Evolutionary conservation across 208 protist species (phyloP).

Genomic region (Leptomonas seymouri): DNA sequence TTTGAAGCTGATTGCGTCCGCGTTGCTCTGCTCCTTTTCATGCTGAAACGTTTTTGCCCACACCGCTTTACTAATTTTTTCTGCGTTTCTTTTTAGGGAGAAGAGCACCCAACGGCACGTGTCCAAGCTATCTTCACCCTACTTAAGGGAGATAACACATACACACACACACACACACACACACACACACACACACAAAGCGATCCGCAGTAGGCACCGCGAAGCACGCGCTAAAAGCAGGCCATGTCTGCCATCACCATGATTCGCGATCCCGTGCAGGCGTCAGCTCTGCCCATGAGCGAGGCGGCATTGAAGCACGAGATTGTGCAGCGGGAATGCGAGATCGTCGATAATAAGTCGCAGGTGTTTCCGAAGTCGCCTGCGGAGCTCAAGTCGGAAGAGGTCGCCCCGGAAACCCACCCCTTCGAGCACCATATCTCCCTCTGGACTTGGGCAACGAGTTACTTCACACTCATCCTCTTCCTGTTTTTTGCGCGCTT

Average conservation of each 20-base stretch:
- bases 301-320: slow-evolving; percentile 28
- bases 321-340: slow-evolving; percentile 20
- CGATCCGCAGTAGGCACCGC: no score
- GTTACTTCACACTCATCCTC: slow-evolving; percentile 67
- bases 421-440: slow-evolving; percentile 47
- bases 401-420: slow-evolving; percentile 11
- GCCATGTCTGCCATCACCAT: slow-evolving; percentile 20
- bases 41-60: no score
- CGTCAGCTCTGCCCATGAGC: slow-evolving; percentile 14
- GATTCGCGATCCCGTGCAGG: slow-evolving; percentile 20
- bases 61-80: no score
- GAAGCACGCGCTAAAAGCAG: not conserved
- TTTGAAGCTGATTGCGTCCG: no score
- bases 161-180: no score
- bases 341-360: slow-evolving; percentile 34
- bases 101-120: no score
- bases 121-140: no score
- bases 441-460: slow-evolving; percentile 44
- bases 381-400: slow-evolving; percentile 10
- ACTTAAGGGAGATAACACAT: no score
- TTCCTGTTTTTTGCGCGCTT: slow-evolving; percentile 53
- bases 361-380: slow-evolving; percentile 24
- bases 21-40: no score
- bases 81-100: no score
- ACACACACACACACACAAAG: no score